Conservation (phyloP, 257 asterid genomes). For the Nicotiana otophora region DNA sequence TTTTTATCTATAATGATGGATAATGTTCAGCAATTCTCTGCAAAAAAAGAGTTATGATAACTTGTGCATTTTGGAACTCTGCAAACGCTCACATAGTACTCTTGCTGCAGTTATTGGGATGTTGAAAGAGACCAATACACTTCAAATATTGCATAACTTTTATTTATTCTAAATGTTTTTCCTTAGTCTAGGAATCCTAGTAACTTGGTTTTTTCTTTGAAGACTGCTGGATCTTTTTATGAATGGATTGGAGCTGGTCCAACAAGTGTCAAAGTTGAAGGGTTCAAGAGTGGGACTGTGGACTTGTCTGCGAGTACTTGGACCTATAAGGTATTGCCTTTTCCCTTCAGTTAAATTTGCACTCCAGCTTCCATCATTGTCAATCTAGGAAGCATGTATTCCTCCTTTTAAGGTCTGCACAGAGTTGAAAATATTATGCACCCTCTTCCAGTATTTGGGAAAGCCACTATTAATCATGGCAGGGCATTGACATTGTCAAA, state of each 20-base stretch:
- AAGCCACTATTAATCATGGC: not conserved
- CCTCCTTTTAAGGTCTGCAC: not conserved
- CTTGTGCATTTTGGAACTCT: not conserved
- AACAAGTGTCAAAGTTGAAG: slow-evolving; percentile 57
- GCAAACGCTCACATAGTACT: not conserved
- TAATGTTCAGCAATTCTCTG: not conserved
- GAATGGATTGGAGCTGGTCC: slow-evolving; percentile 93
- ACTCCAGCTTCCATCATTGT: not conserved
- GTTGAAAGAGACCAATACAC: not conserved
- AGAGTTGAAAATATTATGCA: not conserved
- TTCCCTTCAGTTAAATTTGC: slow-evolving; percentile 3
- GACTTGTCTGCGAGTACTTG: slow-evolving; percentile 63
- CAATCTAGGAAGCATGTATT: not conserved
- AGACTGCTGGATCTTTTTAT: slow-evolving; percentile 88
- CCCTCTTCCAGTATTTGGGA: not conserved
- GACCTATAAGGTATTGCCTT: slow-evolving; percentile 60
- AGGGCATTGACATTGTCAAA: not conserved
- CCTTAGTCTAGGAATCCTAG: not conserved
- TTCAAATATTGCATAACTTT: not conserved
- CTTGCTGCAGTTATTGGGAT: not conserved
- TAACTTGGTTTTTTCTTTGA: slow-evolving; percentile 11
- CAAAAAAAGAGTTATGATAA: not conserved
- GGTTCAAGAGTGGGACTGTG: slow-evolving; percentile 54
- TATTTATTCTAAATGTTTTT: not conserved
- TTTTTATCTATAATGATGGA: not conserved